These are phyloP conservation scores for Neonectria magnoliae DNA, from an alignment of 2,329 filamentous ascomycete species.

Conservation along the genomic window DNA sequence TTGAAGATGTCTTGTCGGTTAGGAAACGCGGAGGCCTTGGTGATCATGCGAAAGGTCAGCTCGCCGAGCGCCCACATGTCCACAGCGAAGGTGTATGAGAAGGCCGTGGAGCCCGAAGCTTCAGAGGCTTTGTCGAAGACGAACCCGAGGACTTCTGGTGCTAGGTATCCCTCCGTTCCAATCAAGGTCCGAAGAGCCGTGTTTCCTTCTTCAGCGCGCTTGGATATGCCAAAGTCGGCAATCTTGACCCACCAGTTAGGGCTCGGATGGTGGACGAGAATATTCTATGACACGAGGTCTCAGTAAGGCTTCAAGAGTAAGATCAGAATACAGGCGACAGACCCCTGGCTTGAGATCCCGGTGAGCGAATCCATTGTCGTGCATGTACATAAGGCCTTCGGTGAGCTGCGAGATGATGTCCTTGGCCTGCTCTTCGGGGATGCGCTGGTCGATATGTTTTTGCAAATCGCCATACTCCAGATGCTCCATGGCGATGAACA, in stretches of 20 bases:
- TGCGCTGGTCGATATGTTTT: background rate
- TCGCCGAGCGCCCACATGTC: conserved; percentile 4
- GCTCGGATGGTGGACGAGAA: background rate
- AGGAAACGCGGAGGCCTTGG: background rate
- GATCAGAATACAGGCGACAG: background rate
- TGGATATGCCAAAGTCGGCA: conserved; percentile 12
- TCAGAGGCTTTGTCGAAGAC: background rate
- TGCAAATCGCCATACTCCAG: conserved; percentile 5
- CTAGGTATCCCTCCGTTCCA: conserved; percentile 3
- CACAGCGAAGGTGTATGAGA: conserved; percentile 1
- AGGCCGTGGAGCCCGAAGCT: background rate
- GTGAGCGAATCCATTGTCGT: conserved; percentile 2
- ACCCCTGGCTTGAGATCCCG: conserved; percentile 12
- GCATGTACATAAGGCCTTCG: conserved; percentile 4
- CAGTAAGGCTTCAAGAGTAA: background rate
- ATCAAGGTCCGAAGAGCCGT: conserved; percentile 1
- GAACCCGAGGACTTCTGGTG: conserved; percentile 2
- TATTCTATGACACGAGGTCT: background rate
- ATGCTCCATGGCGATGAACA: conserved; percentile 14
- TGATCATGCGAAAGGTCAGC: background rate
- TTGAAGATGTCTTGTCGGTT: background rate
- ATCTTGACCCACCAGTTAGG: conserved; percentile 16
- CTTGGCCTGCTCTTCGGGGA: background rate
- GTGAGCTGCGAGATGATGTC: conserved; percentile 1
- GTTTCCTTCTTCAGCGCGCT: background rate